These are phyloP conservation scores for Suillus sp. DNA, from an alignment of 768 basidiomycete species.

Conservation along the genomic window DNA sequence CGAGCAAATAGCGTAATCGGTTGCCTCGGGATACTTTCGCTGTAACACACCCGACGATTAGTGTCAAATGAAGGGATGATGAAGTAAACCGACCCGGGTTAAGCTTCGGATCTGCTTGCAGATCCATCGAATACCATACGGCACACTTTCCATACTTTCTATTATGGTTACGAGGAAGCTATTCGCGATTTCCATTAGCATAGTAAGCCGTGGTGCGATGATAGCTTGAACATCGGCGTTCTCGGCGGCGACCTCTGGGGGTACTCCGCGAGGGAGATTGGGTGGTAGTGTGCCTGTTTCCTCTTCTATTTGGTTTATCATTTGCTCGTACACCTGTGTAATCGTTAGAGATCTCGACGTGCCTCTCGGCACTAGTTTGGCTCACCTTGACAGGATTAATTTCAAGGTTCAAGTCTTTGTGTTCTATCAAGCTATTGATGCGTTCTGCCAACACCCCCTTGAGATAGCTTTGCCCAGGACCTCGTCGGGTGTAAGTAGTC, in stretches of 20 bases:
- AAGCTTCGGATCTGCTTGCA: conserved; percentile 99
- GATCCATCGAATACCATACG: conserved; percentile 99
- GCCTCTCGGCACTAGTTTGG: conserved; percentile 1
- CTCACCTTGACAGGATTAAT: conserved; percentile 96
- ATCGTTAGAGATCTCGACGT: background rate
- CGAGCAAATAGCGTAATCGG: conserved; percentile 97
- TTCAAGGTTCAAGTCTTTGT: conserved; percentile 98
- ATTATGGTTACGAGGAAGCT: conserved; percentile 97
- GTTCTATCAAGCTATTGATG: conserved; percentile 98
- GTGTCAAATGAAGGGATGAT: conserved; percentile 15
- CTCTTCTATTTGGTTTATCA: conserved; percentile 98
- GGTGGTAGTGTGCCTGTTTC: conserved; percentile 91
- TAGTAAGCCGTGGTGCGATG: conserved; percentile 93
- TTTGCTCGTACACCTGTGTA: conserved; percentile 95
- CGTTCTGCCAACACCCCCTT: conserved; percentile 97
- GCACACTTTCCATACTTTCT: conserved; percentile 97
- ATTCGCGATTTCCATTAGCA: conserved; percentile 99
- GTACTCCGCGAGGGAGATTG: conserved; percentile 89
- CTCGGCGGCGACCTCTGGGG: conserved; percentile 92
- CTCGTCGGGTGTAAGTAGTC: conserved; percentile 99
- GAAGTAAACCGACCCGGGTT: conserved; percentile 68
- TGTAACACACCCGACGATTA: conserved; percentile 35
- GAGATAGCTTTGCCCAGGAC: conserved; percentile 97
- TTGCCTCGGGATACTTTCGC: conserved; percentile 99
- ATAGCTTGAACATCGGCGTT: conserved; percentile 97